Evolutionary conservation across 1,284 basidiomycete species (phyloP), one percentile per base, ranked within the genome.

Genomic region (Cutaneotrichosporon curvatum): DNA sequence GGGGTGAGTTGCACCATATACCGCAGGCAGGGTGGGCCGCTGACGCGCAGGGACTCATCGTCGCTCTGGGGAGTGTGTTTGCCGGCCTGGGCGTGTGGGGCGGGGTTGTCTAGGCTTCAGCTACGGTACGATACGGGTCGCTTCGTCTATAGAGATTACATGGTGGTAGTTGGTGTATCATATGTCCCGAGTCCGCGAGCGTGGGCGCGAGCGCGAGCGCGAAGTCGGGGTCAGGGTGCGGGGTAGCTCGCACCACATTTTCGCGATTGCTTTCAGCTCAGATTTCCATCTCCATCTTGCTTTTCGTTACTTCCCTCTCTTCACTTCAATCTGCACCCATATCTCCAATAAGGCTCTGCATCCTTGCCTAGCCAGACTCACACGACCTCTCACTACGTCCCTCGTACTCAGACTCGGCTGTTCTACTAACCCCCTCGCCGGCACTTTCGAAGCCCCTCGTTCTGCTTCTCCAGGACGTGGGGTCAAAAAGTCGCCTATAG

Each of bases 361-460:
- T 18, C 39, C n/a, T 9, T 11, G n/a, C 18, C 30, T 28, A 16
- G 18, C 18, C 33, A n/a, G n/a, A n/a, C n/a, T n/a, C n/a, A n/a
- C n/a, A n/a, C n/a, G n/a, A n/a, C n/a, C n/a, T n/a, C n/a, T n/a
- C n/a, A n/a, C n/a, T n/a, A n/a, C n/a, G n/a, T n/a, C n/a, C n/a
- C n/a, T n/a, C n/a, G n/a, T n/a, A n/a, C n/a, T n/a, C n/a, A n/a
- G n/a, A n/a, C n/a, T n/a, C n/a, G n/a, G n/a, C n/a, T n/a, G n/a
- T n/a, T n/a, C n/a, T n/a, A n/a, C n/a, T n/a, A 19, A 16, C 32
- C 47, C 37, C 32, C 36, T 33, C 10, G n/a, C 48, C 40, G 66
- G 66, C 66, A 59, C 66, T 67, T 67, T 68, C 66, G 66, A 68
- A 68, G 66, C 62, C 66, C 64, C 66, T 63, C 51, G 55, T 49